Percentiles rank a stretch among this genome's conserved stretches.
Evolutionary conservation across 2,329 filamentous ascomycete genomes (phyloP).

Genomic region (Hortaea sp.): DNA sequence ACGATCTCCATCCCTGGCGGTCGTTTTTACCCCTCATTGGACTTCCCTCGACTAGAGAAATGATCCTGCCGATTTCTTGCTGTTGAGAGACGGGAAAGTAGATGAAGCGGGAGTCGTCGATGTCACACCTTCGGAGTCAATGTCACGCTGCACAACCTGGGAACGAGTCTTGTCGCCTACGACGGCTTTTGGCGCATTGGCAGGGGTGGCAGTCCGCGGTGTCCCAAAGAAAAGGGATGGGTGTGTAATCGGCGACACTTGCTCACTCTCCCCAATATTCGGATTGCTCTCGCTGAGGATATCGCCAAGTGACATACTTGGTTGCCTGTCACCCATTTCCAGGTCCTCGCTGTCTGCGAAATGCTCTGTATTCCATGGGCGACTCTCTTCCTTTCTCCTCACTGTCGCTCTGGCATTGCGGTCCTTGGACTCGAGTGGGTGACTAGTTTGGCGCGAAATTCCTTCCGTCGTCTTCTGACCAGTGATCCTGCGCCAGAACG

Average conservation of each 20-base stretch:
- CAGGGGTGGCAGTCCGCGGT: not conserved
- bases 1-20: too few species aligned
- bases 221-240: slow-evolving; percentile 10
- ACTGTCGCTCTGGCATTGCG: not conserved
- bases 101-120: slow-evolving; percentile 5
- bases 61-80: slow-evolving; percentile 5
- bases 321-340: slow-evolving; percentile 3
- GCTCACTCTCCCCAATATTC: slow-evolving; percentile 2
- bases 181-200: slow-evolving; percentile 1
- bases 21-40: too few species aligned
- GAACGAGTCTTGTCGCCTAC: not conserved
- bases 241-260: slow-evolving; percentile 9
- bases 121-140: not conserved
- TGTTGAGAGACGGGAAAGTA: slow-evolving; percentile 2
- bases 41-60: slow-evolving; percentile 2
- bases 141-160: slow-evolving; percentile 1
- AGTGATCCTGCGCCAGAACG: slow-evolving; percentile 36
- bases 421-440: not conserved
- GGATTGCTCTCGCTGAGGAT: slow-evolving; percentile 7
- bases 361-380: not conserved
- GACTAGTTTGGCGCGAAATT: slow-evolving; percentile 1
- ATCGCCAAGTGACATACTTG: slow-evolving; percentile 9
- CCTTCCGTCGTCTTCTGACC: slow-evolving; percentile 22
- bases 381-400: not conserved
- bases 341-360: not conserved